Conservation (phyloP, 345 rosid species). For the Dimocarpus longan region DNA sequence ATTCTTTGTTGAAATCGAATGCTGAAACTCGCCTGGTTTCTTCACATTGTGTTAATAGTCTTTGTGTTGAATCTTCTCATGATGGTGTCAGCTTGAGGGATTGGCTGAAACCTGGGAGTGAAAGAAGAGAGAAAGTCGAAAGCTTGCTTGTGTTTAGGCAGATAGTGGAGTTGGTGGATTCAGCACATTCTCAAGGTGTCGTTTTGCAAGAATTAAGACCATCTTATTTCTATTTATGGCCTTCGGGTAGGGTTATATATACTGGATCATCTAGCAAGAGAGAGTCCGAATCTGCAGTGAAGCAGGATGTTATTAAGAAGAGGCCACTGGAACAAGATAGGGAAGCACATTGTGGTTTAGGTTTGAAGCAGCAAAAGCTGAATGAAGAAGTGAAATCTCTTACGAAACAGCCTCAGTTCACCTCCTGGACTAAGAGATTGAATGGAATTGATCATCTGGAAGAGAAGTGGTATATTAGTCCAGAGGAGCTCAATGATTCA, state of each 20-base stretch:
- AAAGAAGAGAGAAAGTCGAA: conserved; percentile 44
- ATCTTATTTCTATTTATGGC: conserved; percentile 47
- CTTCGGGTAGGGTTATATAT: conserved; percentile 54
- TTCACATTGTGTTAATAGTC: conserved; percentile 28
- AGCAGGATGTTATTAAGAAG: conserved; percentile 43
- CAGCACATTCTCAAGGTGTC: conserved; percentile 62
- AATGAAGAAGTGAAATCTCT: conserved; percentile 26
- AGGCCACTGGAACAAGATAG: conserved; percentile 38
- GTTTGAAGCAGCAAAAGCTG: conserved; percentile 47
- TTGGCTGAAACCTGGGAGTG: conserved; percentile 45
- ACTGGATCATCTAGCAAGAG: conserved; percentile 49
- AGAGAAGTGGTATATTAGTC: conserved; percentile 67
- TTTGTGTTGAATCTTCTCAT: conserved; percentile 31
- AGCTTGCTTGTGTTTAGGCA: conserved; percentile 57
- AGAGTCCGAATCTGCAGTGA: conserved; percentile 25
- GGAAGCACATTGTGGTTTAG: conserved; percentile 18
- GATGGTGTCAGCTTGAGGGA: conserved; percentile 61
- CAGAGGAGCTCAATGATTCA: conserved; percentile 55
- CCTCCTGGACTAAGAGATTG: conserved; percentile 33
- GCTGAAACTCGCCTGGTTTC: conserved; percentile 27
- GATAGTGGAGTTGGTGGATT: conserved; percentile 69
- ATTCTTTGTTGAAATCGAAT: conserved; percentile 31
- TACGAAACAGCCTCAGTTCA: conserved; percentile 27
- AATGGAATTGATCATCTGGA: conserved; percentile 46
- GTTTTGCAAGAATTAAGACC: conserved; percentile 59